These are phyloP conservation scores for Amanita exitialis DNA, from an alignment of 768 basidiomycete genomes.

Conservation along the genomic window DNA sequence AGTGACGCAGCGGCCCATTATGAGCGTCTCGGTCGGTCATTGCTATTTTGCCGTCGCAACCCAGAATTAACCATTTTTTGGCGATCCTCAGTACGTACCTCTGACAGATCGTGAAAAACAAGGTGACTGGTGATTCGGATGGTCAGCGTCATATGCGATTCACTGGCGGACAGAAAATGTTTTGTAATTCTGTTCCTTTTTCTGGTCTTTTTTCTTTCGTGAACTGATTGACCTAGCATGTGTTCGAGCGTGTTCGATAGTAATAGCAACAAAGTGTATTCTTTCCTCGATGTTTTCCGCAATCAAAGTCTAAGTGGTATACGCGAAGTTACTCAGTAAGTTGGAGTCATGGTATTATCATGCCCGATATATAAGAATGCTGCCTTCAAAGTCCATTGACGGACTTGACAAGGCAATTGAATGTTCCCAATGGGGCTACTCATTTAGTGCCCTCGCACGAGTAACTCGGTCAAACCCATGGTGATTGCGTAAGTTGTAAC, in stretches of 20 bases:
- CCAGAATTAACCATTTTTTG: slow-evolving; percentile 1
- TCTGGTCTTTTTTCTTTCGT: neutral
- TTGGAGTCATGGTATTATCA: too few relatives aligned
- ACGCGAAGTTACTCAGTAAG: too few relatives aligned
- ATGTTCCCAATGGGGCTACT: too few relatives aligned
- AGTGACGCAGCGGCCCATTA: slow-evolving; percentile 54
- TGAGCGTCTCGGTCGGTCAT: slow-evolving; percentile 69
- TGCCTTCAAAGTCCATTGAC: too few relatives aligned
- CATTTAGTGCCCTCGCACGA: too few relatives aligned
- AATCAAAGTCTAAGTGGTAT: neutral
- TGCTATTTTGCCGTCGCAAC: neutral
- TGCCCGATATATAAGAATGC: too few relatives aligned
- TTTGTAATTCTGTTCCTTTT: neutral
- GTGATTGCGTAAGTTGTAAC: too few relatives aligned
- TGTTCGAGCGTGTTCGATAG: neutral
- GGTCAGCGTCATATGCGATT: neutral
- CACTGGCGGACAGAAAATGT: neutral
- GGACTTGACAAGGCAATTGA: too few relatives aligned
- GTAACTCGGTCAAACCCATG: too few relatives aligned
- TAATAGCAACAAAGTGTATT: neutral
- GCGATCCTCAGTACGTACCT: slow-evolving; percentile 51
- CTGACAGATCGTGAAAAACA: slow-evolving; percentile 53
- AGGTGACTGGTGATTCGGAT: slow-evolving; percentile 8
- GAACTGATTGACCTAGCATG: neutral
- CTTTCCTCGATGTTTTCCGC: neutral